Evolutionary conservation across 2,329 filamentous ascomycete species (phyloP), one percentile per base, ranked within the genome.

Genomic region (Fusarium continuum): DNA sequence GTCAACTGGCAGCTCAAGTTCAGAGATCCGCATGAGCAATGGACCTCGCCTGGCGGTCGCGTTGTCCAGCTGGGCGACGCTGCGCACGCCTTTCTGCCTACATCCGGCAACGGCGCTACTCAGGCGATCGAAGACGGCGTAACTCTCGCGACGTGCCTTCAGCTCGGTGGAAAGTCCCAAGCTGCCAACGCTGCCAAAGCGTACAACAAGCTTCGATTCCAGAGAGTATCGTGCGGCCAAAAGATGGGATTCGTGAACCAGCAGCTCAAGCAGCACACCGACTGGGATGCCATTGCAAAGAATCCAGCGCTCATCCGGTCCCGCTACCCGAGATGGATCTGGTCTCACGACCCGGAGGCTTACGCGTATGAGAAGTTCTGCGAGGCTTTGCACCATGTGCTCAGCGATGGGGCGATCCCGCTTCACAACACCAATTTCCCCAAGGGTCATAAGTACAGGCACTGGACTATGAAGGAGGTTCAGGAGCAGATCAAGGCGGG

Each of bases 1-100:
- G 61, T 64, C 3, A 64, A 64, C 28, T 64, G 61, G 61, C 61
- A 64, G 5, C 61, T 64, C 26, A 64, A 64, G 8, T 64, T 64
- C 31, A 44, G 61, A 29, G 61, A 64, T 4, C 61, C 61, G 3
- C 61, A 64, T 25, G 61, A 64, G 3, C 61, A 64, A 26, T 64
- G 61, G 61, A 64, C 61, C 14, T 64, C 61, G 0, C 61, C 61
- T 1, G 61, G 61, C 2, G 61, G 61, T 4, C 61, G 40, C 2
- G 61, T 64, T 1, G 61, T 64, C 1, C 61, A 64, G 13, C 55
- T 64, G 4, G 61, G 61, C 1, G 61, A 64, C 8, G 61, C 61
- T 8, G 61, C 61, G 0, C 61, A 64, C 14, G 61, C 61, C 3
- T 64, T 64, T 8, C 48, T 64, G 0, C 61, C 61, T 9, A 64